These are phyloP conservation scores for Acer yangbiense DNA, from an alignment of 345 rosid genomes.

Conservation along the genomic window DNA sequence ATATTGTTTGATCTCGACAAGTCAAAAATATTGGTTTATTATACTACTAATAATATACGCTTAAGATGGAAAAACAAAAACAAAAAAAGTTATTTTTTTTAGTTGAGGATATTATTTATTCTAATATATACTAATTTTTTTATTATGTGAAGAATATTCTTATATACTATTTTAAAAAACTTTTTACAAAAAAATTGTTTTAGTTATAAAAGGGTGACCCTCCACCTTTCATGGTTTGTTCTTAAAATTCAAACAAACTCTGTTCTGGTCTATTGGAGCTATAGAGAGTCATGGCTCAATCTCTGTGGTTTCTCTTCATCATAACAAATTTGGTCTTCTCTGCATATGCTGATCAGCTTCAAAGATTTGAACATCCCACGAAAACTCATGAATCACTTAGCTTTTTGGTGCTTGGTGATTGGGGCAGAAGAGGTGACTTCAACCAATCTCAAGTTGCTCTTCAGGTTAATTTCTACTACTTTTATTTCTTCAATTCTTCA, in stretches of 20 bases:
- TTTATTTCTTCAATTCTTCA: neutral
- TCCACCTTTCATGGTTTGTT: too few species aligned
- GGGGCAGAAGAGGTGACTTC: constrained; percentile 76
- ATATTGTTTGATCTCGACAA: too few species aligned
- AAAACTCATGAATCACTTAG: constrained; percentile 56
- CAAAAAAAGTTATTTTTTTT: too few species aligned
- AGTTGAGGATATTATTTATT: too few species aligned
- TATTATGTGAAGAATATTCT: too few species aligned
- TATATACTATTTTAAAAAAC: neutral
- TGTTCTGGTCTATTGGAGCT: neutral
- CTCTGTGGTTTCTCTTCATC: neutral
- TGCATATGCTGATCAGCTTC: constrained; percentile 42
- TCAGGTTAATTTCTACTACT: constrained; percentile 40
- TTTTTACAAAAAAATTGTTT: too few species aligned
- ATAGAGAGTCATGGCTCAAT: neutral
- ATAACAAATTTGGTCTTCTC: constrained; percentile 3
- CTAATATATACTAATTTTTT: too few species aligned
- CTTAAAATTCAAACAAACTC: neutral
- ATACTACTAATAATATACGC: too few species aligned
- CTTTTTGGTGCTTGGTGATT: constrained; percentile 76
- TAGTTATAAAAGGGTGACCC: neutral
- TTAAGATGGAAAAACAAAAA: too few species aligned
- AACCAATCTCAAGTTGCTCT: constrained; percentile 70
- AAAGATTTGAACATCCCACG: constrained; percentile 49
- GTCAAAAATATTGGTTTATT: too few species aligned